Base-by-base conservation (phyloP, 768 basidiomycete genomes). In the Hericium coralloides region DNA sequence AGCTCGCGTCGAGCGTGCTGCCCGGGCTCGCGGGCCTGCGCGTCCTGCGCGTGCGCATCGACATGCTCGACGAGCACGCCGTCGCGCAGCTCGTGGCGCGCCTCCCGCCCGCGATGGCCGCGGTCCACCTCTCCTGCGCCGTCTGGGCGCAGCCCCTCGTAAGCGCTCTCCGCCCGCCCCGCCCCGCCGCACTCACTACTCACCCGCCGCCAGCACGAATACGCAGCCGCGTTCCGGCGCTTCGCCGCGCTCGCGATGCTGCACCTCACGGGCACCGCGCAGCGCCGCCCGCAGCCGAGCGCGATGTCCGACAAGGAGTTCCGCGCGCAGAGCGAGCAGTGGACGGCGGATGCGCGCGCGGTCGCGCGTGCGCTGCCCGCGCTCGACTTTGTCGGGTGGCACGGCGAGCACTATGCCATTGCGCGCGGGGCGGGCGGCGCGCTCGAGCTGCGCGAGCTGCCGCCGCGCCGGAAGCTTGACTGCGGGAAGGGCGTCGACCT, bases 381-480 rank as follows among this genome's bases (percentile, higher is more conserved):
- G 23, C 64, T 86, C 31, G 84, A 86, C 68, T 86, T 85, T 59
- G 66, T 86, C 1, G 84, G 84, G n/a, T 86, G 83, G 84, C 81
- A 86, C 67, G 81, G 82, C 39, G 84, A 85, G 69, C 82, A 85
- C 66, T 85, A 82, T 63, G 83, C 82, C 57, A 79, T 85, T 55
- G 80, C 80, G 53, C 74, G 83, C 36, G 68, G 74, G 17, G 47
- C 48, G 17, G 56, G 48, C 31, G 38, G 37, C 20, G 49, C 22
- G 20, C 57, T 61, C n/a, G 82, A 84, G 63, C 66, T 84, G 57
- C 83, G 83, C 64, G 83, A 85, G 69, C 68, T 85, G 31, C 83
- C 84, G 4, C 70, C 79, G 41, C 69, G 83, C 55, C 66, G 81
- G 52, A 65, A 81, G 39, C 65, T 84, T 54, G 84, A 85, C 65